Base-by-base conservation (phyloP, 306 rosid species). In the Malus orientalis region DNA sequence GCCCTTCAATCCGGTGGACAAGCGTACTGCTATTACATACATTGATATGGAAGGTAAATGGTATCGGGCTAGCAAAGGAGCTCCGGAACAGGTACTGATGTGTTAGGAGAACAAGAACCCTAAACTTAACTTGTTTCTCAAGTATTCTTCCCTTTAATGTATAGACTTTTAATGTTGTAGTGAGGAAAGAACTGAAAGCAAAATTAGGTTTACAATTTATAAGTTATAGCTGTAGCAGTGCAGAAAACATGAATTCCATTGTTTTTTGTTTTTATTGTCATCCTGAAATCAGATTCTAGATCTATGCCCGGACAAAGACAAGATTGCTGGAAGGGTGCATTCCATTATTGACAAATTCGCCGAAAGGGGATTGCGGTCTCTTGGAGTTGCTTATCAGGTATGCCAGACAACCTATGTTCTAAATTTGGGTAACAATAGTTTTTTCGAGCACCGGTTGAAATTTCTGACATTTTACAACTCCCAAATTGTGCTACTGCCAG, bases 1-100 rank as follows among this genome's bases (percentile, higher is more conserved):
- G 74, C 97, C 97, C 32, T 92, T 90, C 87, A 92, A 92, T 79
- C 97, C 97, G 5, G 89, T 92, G 71, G 96, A 90, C 86, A 92
- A 92, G 80, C 97, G 97, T 47, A 92, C 97, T 63, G 97, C 97
- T 14, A 87, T 87, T 75, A 92, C 97, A 59, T 92, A 92, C 76
- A 76, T 87, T 61, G 93, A 84, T 80, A 54, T 87, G 64, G 84
- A 90, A 58, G 96, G 93, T 29, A 88, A 88, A 2, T 90, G 88
- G 91, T 70, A 88, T 75, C 79, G 96, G 64, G 91, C 96, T 71
- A 92, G 88, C 88, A 90, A 92, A 87, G 97, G 97, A 84, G 97
- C 96, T 80, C 96, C 97, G 0, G 97, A 92, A 80, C 97, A 92
- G 97, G 97, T 92, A 78, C 60, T 62, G 23, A 78, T 76, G 45